These are phyloP conservation scores for Chlorella sp. DNA, from an alignment of 139 green algal genomes.

Conservation along the genomic window DNA sequence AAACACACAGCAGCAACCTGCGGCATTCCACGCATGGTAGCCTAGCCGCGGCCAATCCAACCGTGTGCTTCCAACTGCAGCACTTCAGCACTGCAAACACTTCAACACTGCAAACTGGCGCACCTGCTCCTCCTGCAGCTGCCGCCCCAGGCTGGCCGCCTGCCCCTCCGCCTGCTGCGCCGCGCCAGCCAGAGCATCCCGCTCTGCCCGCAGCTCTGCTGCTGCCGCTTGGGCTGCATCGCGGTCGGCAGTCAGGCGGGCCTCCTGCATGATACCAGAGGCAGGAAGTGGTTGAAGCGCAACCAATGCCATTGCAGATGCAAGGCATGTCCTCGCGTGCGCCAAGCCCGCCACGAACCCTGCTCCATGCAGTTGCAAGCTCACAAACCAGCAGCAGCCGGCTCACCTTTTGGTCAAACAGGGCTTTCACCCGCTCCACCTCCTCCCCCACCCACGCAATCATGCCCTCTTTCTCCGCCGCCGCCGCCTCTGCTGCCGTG, in stretches of 20 bases:
- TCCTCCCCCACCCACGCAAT: slow-evolving; percentile 54
- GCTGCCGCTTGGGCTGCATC: slow-evolving; percentile 28
- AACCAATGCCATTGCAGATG: neutral
- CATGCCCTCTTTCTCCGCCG: slow-evolving; percentile 50
- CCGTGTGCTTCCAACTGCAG: too few relatives aligned
- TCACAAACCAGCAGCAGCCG: neutral
- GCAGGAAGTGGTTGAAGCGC: neutral
- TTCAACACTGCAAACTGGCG: too few relatives aligned
- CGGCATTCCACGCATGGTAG: too few relatives aligned
- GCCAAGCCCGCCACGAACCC: neutral
- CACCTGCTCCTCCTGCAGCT: slow-evolving; percentile 12
- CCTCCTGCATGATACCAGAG: slow-evolving; percentile 26
- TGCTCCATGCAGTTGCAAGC: neutral
- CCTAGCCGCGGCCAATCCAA: too few relatives aligned
- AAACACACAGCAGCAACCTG: neutral
- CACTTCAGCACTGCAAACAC: too few relatives aligned
- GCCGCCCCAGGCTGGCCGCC: neutral
- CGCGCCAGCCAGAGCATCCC: slow-evolving; percentile 5
- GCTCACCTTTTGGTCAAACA: slow-evolving; percentile 54
- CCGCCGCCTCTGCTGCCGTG: slow-evolving; percentile 1
- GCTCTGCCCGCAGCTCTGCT: slow-evolving; percentile 25
- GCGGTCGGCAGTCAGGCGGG: slow-evolving; percentile 32
- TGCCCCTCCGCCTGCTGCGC: slow-evolving; percentile 26
- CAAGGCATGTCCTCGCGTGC: neutral
- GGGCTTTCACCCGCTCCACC: slow-evolving; percentile 56